phyloP scores from a whole-genome alignment of 2,329 filamentous ascomycete species.

The Diaporthe sp. region DNA sequence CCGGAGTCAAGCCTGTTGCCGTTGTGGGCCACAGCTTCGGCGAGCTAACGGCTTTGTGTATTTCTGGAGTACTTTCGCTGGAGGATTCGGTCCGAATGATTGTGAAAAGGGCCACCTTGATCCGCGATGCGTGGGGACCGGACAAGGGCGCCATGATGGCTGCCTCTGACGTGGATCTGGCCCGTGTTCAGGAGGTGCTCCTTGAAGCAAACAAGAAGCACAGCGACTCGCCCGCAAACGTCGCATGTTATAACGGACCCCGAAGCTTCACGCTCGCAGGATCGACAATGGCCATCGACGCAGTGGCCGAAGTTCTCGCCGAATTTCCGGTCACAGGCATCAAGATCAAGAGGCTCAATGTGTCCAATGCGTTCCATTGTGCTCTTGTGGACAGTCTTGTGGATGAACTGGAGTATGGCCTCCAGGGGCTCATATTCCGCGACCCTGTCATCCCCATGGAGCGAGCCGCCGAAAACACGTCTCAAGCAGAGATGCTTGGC shows the following conservation, averaged over 20 bases:
- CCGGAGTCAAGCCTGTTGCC: slow-evolving; percentile 41
- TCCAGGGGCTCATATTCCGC: slow-evolving; percentile 43
- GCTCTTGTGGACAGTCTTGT: slow-evolving; percentile 50
- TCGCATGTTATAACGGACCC: slow-evolving; percentile 61
- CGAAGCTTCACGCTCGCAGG: slow-evolving; percentile 55
- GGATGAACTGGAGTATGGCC: slow-evolving; percentile 47
- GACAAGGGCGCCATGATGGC: slow-evolving; percentile 53
- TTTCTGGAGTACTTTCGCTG: slow-evolving; percentile 46
- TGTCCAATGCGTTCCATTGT: slow-evolving; percentile 61
- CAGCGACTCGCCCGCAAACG: slow-evolving; percentile 33
- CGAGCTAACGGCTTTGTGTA: slow-evolving; percentile 51
- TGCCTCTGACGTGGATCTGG: slow-evolving; percentile 33
- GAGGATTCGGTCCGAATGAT: slow-evolving; percentile 45
- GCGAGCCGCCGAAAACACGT: slow-evolving; percentile 36
- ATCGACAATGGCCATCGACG: slow-evolving; percentile 44
- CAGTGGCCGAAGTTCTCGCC: not conserved
- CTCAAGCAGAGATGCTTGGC: not conserved
- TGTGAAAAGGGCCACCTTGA: slow-evolving; percentile 41
- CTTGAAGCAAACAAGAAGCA: not conserved
- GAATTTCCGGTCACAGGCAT: slow-evolving; percentile 27
- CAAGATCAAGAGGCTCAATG: slow-evolving; percentile 51
- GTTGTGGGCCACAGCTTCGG: slow-evolving; percentile 55
- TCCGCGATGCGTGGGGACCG: slow-evolving; percentile 46
- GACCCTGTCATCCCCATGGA: slow-evolving; percentile 47
- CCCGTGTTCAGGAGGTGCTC: not conserved